Conservation (phyloP, 257 asterid genomes). For the Echium plantagineum region DNA sequence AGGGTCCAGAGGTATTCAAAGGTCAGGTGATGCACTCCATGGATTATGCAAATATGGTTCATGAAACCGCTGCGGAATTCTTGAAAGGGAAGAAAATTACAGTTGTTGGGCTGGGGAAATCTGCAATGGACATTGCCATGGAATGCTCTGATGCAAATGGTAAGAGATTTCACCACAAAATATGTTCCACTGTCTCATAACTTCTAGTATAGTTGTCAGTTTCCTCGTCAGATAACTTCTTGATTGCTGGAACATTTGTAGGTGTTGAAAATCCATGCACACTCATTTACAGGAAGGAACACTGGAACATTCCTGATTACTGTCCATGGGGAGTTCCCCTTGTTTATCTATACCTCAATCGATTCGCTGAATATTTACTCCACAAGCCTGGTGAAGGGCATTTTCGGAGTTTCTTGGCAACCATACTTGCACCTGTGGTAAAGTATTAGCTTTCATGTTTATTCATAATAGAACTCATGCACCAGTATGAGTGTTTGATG, state of each 20-base stretch:
- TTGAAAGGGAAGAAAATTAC: conserved; percentile 23
- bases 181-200: background rate
- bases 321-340: too few relatives aligned
- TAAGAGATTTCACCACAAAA: background rate
- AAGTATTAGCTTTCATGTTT: background rate
- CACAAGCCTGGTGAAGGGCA: too few relatives aligned
- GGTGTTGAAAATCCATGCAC: conserved; percentile 34
- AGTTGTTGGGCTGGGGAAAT: conserved; percentile 39
- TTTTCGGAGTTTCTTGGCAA: conserved; percentile 28
- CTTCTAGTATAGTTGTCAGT: too few relatives aligned
- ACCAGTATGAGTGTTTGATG: background rate
- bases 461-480: too few relatives aligned
- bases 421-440: conserved; percentile 41
- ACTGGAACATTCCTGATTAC: conserved; percentile 48
- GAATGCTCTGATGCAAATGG: conserved; percentile 33
- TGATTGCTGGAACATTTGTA: conserved; percentile 5
- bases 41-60: conserved; percentile 35
- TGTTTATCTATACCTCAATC: too few relatives aligned
- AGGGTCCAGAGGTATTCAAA: conserved; percentile 24
- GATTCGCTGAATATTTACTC: too few relatives aligned
- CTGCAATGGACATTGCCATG: conserved; percentile 42
- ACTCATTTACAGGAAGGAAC: conserved; percentile 29
- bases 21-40: conserved; percentile 39
- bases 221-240: too few relatives aligned
- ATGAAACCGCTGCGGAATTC: conserved; percentile 14